Conservation (phyloP, 805 yeast genomes). For the Torulaspora maleeae region DNA sequence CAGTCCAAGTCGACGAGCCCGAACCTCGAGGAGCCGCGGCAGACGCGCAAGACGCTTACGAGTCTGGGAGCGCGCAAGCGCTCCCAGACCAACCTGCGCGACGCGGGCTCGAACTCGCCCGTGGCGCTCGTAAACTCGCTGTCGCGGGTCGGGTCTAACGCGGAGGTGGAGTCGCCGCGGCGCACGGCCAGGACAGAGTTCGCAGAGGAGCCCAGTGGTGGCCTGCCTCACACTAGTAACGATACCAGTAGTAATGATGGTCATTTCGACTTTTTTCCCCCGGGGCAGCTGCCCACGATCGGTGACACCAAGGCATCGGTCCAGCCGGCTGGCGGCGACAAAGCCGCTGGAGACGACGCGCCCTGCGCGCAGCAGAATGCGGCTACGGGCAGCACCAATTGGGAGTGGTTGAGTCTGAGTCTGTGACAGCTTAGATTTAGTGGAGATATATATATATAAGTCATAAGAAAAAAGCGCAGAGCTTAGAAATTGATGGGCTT, state of each 20-base stretch:
- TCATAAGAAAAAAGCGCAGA: neutral
- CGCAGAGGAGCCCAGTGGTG: neutral
- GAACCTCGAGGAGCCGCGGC: slow-evolving; percentile 5
- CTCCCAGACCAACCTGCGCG: slow-evolving; percentile 5
- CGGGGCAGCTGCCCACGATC: neutral
- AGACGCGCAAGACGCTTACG: neutral
- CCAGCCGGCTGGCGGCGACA: neutral
- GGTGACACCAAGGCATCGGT: slow-evolving; percentile 3
- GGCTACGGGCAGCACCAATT: slow-evolving; percentile 11
- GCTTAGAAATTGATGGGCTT: slow-evolving; percentile 72
- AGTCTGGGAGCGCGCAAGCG: neutral
- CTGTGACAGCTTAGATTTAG: slow-evolving; percentile 7
- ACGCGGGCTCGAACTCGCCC: slow-evolving; percentile 7
- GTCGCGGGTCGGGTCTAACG: neutral
- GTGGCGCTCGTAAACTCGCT: slow-evolving; percentile 2
- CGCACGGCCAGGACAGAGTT: neutral
- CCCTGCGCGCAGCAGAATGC: slow-evolving; percentile 2
- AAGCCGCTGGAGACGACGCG: neutral
- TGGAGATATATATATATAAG: slow-evolving; percentile 2
- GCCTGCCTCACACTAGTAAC: neutral
- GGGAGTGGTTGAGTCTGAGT: slow-evolving; percentile 19
- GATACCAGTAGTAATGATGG: neutral
- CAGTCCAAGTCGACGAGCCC: slow-evolving; percentile 12
- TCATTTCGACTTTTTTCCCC: slow-evolving; percentile 3
- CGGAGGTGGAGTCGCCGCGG: neutral